phyloP scores from a whole-genome alignment of 139 green algal species.

The Zygnema circumcarinatum region DNA sequence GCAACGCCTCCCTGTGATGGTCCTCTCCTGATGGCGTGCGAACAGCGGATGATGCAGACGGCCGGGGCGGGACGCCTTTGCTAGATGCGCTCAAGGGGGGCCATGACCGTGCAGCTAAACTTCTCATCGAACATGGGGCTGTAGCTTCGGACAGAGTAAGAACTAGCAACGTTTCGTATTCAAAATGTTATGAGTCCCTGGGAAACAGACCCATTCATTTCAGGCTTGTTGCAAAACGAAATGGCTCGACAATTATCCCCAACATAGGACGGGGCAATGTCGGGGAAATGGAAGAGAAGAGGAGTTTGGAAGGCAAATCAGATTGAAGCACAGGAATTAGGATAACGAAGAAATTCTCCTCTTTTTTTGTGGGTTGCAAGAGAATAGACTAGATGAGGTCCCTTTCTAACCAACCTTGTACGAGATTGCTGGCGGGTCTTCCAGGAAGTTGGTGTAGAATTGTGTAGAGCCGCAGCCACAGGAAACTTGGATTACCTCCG shows the following conservation, averaged over 20 bases:
- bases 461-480: background rate
- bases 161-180: background rate
- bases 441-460: slow-evolving; percentile 5
- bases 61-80: background rate
- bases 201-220: background rate
- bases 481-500: slow-evolving; percentile 13
- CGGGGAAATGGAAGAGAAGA: too few relatives aligned
- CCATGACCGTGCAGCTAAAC: background rate
- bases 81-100: background rate
- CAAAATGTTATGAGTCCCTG: background rate
- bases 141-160: background rate
- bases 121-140: background rate
- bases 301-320: background rate
- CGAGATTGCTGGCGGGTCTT: too few relatives aligned
- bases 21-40: too few relatives aligned
- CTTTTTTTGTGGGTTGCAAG: too few relatives aligned
- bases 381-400: background rate
- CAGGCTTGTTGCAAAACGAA: too few relatives aligned
- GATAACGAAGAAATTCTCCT: background rate
- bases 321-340: background rate
- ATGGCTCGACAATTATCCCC: too few relatives aligned
- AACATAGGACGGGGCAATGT: too few relatives aligned
- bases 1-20: too few relatives aligned
- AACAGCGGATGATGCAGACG: background rate
- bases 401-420: background rate